phyloP scores from a whole-genome alignment of 2,329 filamentous ascomycete species.

The Colletotrichum tanaceti region DNA sequence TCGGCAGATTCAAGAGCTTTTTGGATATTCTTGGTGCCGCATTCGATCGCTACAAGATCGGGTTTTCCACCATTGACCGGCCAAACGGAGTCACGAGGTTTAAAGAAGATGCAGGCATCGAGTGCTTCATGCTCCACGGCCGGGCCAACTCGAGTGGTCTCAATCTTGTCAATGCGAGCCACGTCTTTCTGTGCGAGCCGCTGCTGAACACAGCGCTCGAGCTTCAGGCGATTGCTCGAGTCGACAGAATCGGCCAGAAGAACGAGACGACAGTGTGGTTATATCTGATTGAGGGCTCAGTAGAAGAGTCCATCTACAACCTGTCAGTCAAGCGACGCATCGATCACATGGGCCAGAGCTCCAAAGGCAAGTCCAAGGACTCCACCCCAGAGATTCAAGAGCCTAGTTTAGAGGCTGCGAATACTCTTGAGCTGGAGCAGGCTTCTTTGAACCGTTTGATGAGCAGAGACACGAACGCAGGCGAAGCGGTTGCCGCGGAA shows the following conservation, averaged over 20 bases:
- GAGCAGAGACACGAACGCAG: conserved; percentile 74
- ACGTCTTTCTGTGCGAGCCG: conserved; percentile 95
- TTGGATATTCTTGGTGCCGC: conserved; percentile 78
- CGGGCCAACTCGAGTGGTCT: conserved; percentile 89
- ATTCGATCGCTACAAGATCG: conserved; percentile 78
- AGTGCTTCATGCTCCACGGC: conserved; percentile 91
- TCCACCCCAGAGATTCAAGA: conserved; percentile 64
- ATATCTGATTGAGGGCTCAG: conserved; percentile 89
- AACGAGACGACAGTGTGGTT: conserved; percentile 94
- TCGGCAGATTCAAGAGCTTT: conserved; percentile 75
- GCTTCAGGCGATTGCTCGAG: conserved; percentile 92
- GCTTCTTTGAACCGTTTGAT: conserved; percentile 78
- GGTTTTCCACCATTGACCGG: conserved; percentile 76
- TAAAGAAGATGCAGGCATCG: conserved; percentile 76
- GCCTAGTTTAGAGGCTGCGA: conserved; percentile 79
- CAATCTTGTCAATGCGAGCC: conserved; percentile 91
- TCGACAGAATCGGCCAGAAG: conserved; percentile 92
- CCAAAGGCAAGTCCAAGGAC: conserved; percentile 55
- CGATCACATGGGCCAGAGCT: conserved; percentile 74
- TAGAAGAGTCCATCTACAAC: conserved; percentile 92
- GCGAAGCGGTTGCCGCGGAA: conserved; percentile 81
- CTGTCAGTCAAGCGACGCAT: conserved; percentile 83
- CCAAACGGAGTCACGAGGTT: conserved; percentile 79
- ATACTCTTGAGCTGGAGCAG: conserved; percentile 84
- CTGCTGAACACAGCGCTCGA: conserved; percentile 94